These are phyloP conservation scores for Vanilla planifolia DNA, from an alignment of 106 monocot genomes.

Conservation along the genomic window DNA sequence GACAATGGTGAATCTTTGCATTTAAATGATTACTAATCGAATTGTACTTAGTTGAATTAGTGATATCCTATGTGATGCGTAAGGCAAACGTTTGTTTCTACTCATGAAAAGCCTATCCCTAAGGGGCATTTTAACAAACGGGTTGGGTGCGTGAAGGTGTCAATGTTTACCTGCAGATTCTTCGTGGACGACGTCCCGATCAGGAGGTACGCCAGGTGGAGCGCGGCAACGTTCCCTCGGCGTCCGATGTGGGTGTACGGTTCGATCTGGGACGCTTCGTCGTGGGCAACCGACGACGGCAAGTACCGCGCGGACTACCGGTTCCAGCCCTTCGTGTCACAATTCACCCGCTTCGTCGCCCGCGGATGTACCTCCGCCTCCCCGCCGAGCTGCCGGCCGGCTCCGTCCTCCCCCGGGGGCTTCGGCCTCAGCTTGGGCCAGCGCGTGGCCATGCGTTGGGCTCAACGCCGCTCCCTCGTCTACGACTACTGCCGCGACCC, in stretches of 20 bases:
- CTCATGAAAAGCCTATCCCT: too few relatives aligned
- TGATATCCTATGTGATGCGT: too few relatives aligned
- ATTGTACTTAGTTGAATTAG: too few relatives aligned
- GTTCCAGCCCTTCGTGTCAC: slow-evolving; percentile 34
- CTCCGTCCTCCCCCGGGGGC: slow-evolving; percentile 22
- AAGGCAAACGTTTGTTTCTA: too few relatives aligned
- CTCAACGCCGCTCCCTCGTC: slow-evolving; percentile 30
- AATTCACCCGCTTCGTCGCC: slow-evolving; percentile 23
- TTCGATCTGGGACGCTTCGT: slow-evolving; percentile 57
- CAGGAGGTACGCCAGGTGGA: slow-evolving; percentile 24
- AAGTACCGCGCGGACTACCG: slow-evolving; percentile 45
- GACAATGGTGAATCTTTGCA: too few relatives aligned
- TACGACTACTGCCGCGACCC: slow-evolving; percentile 50
- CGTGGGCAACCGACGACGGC: slow-evolving; percentile 54
- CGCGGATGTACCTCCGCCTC: slow-evolving; percentile 29
- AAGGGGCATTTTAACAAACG: background rate
- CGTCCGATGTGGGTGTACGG: slow-evolving; percentile 58
- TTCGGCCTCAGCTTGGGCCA: slow-evolving; percentile 29
- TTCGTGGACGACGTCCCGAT: slow-evolving; percentile 51
- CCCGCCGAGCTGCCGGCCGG: slow-evolving; percentile 27
- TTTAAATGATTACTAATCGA: too few relatives aligned
- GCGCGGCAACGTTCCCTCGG: slow-evolving; percentile 26
- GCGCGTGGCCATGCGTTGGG: slow-evolving; percentile 35
- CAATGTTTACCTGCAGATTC: slow-evolving; percentile 24
- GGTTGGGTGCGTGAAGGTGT: background rate